Evolutionary conservation across 208 protist genomes (phyloP), one percentile per base, ranked within the genome.

Genomic region (Histomonas meleagridis): DNA sequence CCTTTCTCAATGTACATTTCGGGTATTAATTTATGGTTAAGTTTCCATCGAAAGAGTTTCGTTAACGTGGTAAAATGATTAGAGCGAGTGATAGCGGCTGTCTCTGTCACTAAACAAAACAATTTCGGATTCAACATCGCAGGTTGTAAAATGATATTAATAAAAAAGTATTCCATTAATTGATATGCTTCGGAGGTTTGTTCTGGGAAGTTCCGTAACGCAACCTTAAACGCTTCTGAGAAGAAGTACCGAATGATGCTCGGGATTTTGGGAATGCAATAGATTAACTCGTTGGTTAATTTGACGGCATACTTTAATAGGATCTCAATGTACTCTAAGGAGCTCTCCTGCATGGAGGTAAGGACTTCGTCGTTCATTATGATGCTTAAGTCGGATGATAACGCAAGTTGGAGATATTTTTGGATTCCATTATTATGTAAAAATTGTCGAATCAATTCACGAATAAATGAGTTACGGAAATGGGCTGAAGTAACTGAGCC

Each of bases 51-150:
- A 16, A 86, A 43, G 26, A 86, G 18, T 28, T 46, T 86, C 4
- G 76, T 51, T 4, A 86, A 14, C 7, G 46, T 46, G 5, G 76
- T 86, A 1, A 46, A n/a, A n/a, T n/a, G n/a, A 38, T 18, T 32
- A 2, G 76, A 38, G 18, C 18, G 32, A 5, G 76, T 40, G 0
- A 40, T 18, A 32, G 46, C n/a, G 0, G 76, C 43, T 26, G 76
- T 86, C 38, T 86, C 76, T 26, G 76, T 40, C 32, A 86, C 55
- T 35, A 86, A 86, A 32, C 16, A 18, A 46, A 55, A 86, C 14
- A 86, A 28, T 38, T 86, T 86, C 28, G 76, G 76, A 86, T 86
- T 86, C 5, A 86, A 7, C 5, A 86, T 38, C 51, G 76, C 76
- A 3, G 76, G 76, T 16, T 86, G 76, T 12, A 86, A 28, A 51